phyloP scores from a whole-genome alignment of 192 early-diverging fungal species.

The Coemansia asiatica region DNA sequence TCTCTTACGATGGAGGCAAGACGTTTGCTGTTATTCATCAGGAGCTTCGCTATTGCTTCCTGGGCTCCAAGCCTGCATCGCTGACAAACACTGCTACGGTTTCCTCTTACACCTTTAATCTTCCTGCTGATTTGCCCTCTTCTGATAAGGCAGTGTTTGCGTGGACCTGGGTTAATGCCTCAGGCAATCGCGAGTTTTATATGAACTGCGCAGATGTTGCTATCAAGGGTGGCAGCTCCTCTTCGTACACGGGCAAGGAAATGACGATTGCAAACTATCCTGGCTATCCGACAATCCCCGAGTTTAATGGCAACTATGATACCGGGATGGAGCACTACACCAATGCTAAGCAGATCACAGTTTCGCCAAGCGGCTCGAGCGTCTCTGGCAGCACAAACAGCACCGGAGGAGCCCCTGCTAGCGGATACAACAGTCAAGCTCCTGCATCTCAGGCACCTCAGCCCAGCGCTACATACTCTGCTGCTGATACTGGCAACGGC shows the following conservation, averaged over 20 bases:
- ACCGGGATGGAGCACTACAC: slow-evolving; percentile 39
- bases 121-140: slow-evolving; percentile 58
- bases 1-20: slow-evolving; percentile 57
- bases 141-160: slow-evolving; percentile 58
- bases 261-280: slow-evolving; percentile 44
- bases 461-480: background rate
- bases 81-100: slow-evolving; percentile 22
- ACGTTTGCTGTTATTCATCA: slow-evolving; percentile 61
- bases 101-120: slow-evolving; percentile 49
- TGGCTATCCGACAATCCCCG: slow-evolving; percentile 55
- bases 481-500: slow-evolving; percentile 4
- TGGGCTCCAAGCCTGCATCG: slow-evolving; percentile 15
- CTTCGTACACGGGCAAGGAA: slow-evolving; percentile 36
- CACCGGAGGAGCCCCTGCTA: background rate
- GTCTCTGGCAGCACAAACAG: background rate
- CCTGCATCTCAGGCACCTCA: background rate
- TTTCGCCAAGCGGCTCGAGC: slow-evolving; percentile 22
- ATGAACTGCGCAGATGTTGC: slow-evolving; percentile 38
- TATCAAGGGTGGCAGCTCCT: slow-evolving; percentile 25
- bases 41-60: slow-evolving; percentile 37
- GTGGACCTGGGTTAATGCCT: slow-evolving; percentile 67
- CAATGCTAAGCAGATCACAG: slow-evolving; percentile 25
- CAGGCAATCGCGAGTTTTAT: slow-evolving; percentile 59
- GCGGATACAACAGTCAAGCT: slow-evolving; percentile 2
- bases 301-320: slow-evolving; percentile 47